These are phyloP conservation scores for Aspergillaceae sp. DNA, from an alignment of 2,329 filamentous ascomycete genomes.

Conservation along the genomic window DNA sequence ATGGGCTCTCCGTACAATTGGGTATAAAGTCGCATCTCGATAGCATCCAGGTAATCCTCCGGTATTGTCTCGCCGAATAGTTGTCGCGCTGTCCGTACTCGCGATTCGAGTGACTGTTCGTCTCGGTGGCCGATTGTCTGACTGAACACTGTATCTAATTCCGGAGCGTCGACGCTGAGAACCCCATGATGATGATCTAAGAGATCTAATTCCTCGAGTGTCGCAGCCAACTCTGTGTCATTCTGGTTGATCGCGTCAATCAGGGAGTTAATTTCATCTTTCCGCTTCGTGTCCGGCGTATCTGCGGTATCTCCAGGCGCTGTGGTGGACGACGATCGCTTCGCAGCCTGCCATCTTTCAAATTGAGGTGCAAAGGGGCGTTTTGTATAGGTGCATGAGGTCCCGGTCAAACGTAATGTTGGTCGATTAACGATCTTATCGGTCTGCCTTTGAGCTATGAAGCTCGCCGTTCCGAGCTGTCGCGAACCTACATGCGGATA, in stretches of 20 bases:
- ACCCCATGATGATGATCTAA: conserved; percentile 18
- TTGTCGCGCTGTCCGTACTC: conserved; percentile 62
- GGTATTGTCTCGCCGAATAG: conserved; percentile 71
- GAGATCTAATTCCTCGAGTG: conserved; percentile 28
- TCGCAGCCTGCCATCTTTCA: conserved; percentile 7
- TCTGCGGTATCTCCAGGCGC: conserved; percentile 1
- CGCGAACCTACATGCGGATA: conserved; percentile 14
- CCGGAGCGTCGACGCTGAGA: conserved; percentile 16
- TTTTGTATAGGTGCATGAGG: background rate
- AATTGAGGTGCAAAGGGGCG: background rate
- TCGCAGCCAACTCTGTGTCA: conserved; percentile 25
- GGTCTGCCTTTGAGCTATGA: conserved; percentile 8
- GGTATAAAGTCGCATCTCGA: conserved; percentile 68
- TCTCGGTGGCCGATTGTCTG: conserved; percentile 24
- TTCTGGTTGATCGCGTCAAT: conserved; percentile 31
- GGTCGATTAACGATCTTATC: conserved; percentile 8
- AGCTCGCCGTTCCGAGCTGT: conserved; percentile 17
- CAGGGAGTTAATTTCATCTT: conserved; percentile 26
- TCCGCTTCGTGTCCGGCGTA: conserved; percentile 12
- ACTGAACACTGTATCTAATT: conserved; percentile 20
- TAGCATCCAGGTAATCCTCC: conserved; percentile 56
- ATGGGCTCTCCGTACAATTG: conserved; percentile 71
- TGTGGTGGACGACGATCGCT: conserved; percentile 17
- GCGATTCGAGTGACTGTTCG: conserved; percentile 23
- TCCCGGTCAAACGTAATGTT: conserved; percentile 1